Evolutionary conservation across 768 basidiomycete genomes (phyloP).

Genomic region (Tulasnella sp.): DNA sequence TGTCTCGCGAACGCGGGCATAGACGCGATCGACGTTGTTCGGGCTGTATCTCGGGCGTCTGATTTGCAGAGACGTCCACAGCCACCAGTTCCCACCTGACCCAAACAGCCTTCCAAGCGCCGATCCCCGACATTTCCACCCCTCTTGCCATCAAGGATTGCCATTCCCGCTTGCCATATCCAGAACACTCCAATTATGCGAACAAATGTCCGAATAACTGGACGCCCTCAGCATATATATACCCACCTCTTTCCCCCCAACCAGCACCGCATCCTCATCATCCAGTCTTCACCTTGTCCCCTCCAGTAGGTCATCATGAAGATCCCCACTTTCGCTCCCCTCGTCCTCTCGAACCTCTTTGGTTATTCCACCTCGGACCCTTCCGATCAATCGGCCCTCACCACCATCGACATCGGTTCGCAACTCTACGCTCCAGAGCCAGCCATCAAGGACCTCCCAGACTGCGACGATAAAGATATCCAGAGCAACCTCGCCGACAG

Average conservation of each 20-base stretch:
- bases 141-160: background rate
- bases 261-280: background rate
- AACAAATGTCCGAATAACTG: background rate
- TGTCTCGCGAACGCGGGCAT: background rate
- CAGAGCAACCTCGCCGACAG: background rate
- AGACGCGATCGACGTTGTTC: background rate
- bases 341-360: constrained; percentile 9
- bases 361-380: background rate
- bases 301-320: constrained; percentile 2
- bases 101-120: background rate
- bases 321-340: constrained; percentile 11
- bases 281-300: background rate
- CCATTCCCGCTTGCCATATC: background rate
- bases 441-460: background rate
- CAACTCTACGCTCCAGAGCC: constrained; percentile 10
- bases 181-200: background rate
- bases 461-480: background rate
- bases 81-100: background rate
- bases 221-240: background rate
- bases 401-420: background rate
- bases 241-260: background rate
- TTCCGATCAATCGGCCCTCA: background rate
- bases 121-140: background rate
- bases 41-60: background rate
- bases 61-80: background rate